phyloP scores from a whole-genome alignment of 805 yeast genomes.

The Teunomyces barrocoloradensis region DNA sequence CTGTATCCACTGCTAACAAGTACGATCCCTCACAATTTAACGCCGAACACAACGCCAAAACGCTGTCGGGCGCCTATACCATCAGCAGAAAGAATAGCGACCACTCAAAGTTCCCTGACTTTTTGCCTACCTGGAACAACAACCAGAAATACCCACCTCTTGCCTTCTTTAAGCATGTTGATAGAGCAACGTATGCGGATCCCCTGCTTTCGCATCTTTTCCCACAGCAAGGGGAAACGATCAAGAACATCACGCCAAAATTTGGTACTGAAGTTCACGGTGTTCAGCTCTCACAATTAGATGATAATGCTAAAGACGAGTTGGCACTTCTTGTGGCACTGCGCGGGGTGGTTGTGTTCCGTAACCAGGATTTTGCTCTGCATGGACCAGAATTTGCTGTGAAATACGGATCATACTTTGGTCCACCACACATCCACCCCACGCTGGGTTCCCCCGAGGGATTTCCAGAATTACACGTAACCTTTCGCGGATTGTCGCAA shows the following conservation, averaged over 20 bases:
- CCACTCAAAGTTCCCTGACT: conserved; percentile 24
- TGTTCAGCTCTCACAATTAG: conserved; percentile 27
- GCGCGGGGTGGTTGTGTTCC: conserved; percentile 33
- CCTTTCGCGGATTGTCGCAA: conserved; percentile 49
- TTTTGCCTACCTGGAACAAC: conserved; percentile 36
- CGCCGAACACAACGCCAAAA: conserved; percentile 14
- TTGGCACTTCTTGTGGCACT: conserved; percentile 30
- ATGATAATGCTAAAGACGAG: conserved; percentile 28
- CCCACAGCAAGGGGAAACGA: conserved; percentile 12
- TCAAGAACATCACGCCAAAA: conserved; percentile 29
- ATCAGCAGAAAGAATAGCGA: conserved; percentile 22
- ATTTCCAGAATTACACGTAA: conserved; percentile 59
- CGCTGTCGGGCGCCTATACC: conserved; percentile 22
- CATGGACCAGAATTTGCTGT: conserved; percentile 47
- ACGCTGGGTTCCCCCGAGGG: conserved; percentile 71
- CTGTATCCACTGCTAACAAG: conserved; percentile 14
- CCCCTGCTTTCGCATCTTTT: conserved; percentile 18
- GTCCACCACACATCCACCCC: conserved; percentile 70
- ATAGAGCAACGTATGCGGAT: conserved; percentile 28
- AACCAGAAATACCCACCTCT: conserved; percentile 27
- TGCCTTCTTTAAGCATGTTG: conserved; percentile 24
- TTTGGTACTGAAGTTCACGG: conserved; percentile 32
- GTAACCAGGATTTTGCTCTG: conserved; percentile 29
- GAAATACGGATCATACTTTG: conserved; percentile 63
- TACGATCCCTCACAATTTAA: conserved; percentile 25